These are phyloP conservation scores for Ceratobasidium sp. DNA, from an alignment of 1,284 basidiomycete species.

Conservation along the genomic window DNA sequence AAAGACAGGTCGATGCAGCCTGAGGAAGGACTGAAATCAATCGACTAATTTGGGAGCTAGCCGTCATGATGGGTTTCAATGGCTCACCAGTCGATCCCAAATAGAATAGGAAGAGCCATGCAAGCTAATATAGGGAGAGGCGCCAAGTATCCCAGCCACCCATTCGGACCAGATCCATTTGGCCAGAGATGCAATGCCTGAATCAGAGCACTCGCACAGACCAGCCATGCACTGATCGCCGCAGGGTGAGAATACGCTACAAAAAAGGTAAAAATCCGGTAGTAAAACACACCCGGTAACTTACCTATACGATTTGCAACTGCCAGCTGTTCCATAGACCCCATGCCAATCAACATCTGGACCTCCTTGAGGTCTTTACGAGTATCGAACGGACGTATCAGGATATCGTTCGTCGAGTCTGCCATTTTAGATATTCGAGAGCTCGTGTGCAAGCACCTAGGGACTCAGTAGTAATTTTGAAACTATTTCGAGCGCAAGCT, in stretches of 20 bases:
- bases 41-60: not conserved
- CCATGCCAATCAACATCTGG: slow-evolving; percentile 56
- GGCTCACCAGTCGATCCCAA: slow-evolving; percentile 39
- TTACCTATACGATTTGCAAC: slow-evolving; percentile 54
- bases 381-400: slow-evolving; percentile 30
- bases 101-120: slow-evolving; percentile 29
- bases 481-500: not conserved
- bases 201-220: slow-evolving; percentile 18
- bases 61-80: too few species aligned
- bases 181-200: slow-evolving; percentile 40
- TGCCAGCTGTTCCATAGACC: slow-evolving; percentile 57
- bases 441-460: too few species aligned
- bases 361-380: slow-evolving; percentile 52
- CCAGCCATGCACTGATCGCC: slow-evolving; percentile 29
- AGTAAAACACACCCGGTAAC: slow-evolving; percentile 40
- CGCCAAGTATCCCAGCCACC: slow-evolving; percentile 29
- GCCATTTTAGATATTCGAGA: slow-evolving; percentile 3
- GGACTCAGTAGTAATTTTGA: too few species aligned
- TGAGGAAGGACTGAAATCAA: not conserved
- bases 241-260: slow-evolving; percentile 23
- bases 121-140: slow-evolving; percentile 31
- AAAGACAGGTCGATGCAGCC: slow-evolving; percentile 36
- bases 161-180: slow-evolving; percentile 11
- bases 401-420: slow-evolving; percentile 28
- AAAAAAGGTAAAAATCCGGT: not conserved